Evolutionary conservation across 2,329 filamentous ascomycete genomes (phyloP).

Genomic region (Xylariomycetidae sp.): DNA sequence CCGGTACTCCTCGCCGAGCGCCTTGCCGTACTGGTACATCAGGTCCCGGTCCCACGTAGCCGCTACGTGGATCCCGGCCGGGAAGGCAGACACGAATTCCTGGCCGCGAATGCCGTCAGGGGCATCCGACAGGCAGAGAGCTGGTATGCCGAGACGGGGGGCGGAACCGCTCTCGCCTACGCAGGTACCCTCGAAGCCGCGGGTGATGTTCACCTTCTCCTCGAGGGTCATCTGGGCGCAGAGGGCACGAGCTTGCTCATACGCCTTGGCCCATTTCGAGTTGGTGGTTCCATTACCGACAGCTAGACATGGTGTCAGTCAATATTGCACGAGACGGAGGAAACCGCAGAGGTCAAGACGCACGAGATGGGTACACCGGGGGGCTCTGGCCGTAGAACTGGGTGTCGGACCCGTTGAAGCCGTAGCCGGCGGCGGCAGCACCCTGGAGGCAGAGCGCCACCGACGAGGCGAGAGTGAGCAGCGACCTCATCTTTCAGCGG

Average conservation of each 20-base stretch:
- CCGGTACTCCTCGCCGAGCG: constrained; percentile 64
- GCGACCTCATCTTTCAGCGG: constrained; percentile 1
- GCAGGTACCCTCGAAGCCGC: constrained; percentile 5
- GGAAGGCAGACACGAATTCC: constrained; percentile 76
- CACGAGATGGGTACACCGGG: constrained; percentile 4
- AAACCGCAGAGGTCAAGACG: neutral
- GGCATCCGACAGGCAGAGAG: constrained; percentile 76
- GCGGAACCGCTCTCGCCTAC: constrained; percentile 52
- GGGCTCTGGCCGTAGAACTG: constrained; percentile 7
- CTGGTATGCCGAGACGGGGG: constrained; percentile 62
- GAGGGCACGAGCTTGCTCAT: constrained; percentile 2
- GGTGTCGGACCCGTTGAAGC: constrained; percentile 5
- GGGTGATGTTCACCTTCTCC: constrained; percentile 6
- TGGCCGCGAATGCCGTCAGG: constrained; percentile 72
- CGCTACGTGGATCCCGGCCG: constrained; percentile 76
- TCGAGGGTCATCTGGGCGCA: constrained; percentile 3
- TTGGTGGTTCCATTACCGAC: constrained; percentile 4
- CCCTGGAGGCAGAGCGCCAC: constrained; percentile 2
- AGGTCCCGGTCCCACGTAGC: constrained; percentile 81
- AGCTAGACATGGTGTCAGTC: neutral
- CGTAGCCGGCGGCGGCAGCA: constrained; percentile 1
- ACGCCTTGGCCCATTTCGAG: constrained; percentile 1
- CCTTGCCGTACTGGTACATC: constrained; percentile 71
- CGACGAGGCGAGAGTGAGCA: neutral
- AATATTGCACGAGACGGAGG: neutral